These are phyloP conservation scores for Penicillium sp. DNA, from an alignment of 2,329 filamentous ascomycete genomes.

Conservation along the genomic window DNA sequence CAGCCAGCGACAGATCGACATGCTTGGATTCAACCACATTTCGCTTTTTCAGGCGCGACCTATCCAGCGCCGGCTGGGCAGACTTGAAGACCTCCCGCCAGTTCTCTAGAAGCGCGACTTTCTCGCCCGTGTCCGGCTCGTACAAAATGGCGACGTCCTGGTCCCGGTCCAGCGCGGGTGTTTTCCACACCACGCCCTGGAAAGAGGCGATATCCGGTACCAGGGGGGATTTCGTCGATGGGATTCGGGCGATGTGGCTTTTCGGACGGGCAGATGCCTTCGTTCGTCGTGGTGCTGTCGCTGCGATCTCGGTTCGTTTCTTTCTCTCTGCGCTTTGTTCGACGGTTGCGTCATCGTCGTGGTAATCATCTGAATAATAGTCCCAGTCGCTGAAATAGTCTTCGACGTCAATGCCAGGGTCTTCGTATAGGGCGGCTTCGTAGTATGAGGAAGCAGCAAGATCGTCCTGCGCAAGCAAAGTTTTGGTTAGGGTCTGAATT, in stretches of 20 bases:
- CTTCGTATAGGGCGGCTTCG: slow-evolving; percentile 42
- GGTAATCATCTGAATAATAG: slow-evolving; percentile 48
- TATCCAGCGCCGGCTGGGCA: slow-evolving; percentile 33
- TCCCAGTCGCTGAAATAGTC: slow-evolving; percentile 49
- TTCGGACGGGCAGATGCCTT: slow-evolving; percentile 12
- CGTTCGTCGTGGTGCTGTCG: slow-evolving; percentile 19
- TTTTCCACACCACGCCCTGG: slow-evolving; percentile 45
- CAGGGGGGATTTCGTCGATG: slow-evolving; percentile 10
- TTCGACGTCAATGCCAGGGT: slow-evolving; percentile 40
- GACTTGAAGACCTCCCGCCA: slow-evolving; percentile 48
- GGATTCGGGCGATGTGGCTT: background rate
- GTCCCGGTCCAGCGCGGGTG: slow-evolving; percentile 27
- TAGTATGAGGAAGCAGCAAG: slow-evolving; percentile 43
- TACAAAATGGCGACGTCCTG: slow-evolving; percentile 30
- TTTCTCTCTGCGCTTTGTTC: slow-evolving; percentile 22
- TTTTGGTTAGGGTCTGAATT: slow-evolving; percentile 6
- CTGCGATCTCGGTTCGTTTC: slow-evolving; percentile 10
- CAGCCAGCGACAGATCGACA: slow-evolving; percentile 4
- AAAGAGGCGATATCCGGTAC: slow-evolving; percentile 33
- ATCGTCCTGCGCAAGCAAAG: slow-evolving; percentile 37
- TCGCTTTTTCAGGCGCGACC: slow-evolving; percentile 22
- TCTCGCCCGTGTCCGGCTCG: slow-evolving; percentile 42
- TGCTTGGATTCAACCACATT: background rate
- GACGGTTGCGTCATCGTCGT: slow-evolving; percentile 44
- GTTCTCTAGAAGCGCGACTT: slow-evolving; percentile 47